phyloP scores from a whole-genome alignment of 2,329 filamentous ascomycete genomes.

The Colletotrichum zoysiae region DNA sequence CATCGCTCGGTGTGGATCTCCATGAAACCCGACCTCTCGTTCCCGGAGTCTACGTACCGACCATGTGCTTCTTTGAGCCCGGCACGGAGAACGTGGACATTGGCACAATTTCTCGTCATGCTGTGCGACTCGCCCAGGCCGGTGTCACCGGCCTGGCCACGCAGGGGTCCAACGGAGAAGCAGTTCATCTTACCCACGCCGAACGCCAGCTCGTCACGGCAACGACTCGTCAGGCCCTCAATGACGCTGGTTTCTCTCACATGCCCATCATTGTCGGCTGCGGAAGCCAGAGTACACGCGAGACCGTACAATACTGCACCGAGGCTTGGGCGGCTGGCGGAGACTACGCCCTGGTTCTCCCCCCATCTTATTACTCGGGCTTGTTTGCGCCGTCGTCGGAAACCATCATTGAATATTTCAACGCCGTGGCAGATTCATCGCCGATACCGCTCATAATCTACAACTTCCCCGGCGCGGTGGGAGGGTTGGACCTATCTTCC shows the following conservation, averaged over 20 bases:
- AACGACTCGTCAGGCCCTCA: constrained; percentile 77
- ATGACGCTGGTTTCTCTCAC: constrained; percentile 72
- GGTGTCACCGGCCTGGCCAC: constrained; percentile 81
- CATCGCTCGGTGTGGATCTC: constrained; percentile 50
- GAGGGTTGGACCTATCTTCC: constrained; percentile 73
- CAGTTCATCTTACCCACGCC: constrained; percentile 79
- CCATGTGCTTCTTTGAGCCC: constrained; percentile 78
- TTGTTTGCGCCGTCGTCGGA: constrained; percentile 72
- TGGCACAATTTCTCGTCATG: constrained; percentile 68
- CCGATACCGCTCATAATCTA: constrained; percentile 77
- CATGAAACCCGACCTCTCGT: constrained; percentile 55
- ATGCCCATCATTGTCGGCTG: constrained; percentile 83
- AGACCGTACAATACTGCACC: constrained; percentile 76
- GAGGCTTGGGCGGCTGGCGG: constrained; percentile 78
- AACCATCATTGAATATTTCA: constrained; percentile 76
- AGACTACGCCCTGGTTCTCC: constrained; percentile 81
- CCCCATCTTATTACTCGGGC: constrained; percentile 80
- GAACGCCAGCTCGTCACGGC: constrained; percentile 78
- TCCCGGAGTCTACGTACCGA: constrained; percentile 78
- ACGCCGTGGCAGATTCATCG: constrained; percentile 71
- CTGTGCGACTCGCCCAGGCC: constrained; percentile 78
- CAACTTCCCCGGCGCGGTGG: constrained; percentile 75
- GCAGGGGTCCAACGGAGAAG: constrained; percentile 86
- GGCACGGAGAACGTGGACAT: constrained; percentile 76
- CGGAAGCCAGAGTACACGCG: constrained; percentile 78